Evolutionary conservation across 805 yeast genomes (phyloP).

Genomic region (Kluyveromyces dobzhanskii): DNA sequence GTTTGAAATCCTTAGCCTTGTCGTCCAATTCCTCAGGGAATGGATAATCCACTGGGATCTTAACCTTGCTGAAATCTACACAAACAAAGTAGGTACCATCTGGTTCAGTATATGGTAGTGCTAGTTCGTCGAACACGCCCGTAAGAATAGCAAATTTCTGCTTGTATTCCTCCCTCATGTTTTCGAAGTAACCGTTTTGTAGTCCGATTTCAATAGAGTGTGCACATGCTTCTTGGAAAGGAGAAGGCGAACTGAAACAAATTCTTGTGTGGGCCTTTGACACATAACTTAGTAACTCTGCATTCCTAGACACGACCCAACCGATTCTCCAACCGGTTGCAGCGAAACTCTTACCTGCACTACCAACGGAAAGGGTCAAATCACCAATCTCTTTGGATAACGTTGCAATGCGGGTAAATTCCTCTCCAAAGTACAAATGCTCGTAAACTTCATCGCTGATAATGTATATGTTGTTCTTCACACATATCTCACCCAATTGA

Average conservation of each 20-base stretch:
- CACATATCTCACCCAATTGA: constrained; percentile 73
- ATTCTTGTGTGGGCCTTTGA: constrained; percentile 90
- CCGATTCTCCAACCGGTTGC: constrained; percentile 99
- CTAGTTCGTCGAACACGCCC: constrained; percentile 73
- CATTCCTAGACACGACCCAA: constrained; percentile 76
- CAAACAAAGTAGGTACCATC: constrained; percentile 91
- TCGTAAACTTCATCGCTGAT: constrained; percentile 95
- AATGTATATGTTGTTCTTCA: constrained; percentile 72
- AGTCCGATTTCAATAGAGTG: constrained; percentile 60
- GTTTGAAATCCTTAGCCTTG: constrained; percentile 77
- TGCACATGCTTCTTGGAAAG: constrained; percentile 88
- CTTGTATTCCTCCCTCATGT: constrained; percentile 58
- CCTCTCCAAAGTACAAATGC: constrained; percentile 61
- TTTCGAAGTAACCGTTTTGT: constrained; percentile 55
- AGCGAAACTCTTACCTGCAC: constrained; percentile 97
- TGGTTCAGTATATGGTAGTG: constrained; percentile 81
- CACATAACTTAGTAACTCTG: constrained; percentile 73
- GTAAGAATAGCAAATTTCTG: constrained; percentile 69
- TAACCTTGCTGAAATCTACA: constrained; percentile 77
- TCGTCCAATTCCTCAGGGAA: constrained; percentile 61
- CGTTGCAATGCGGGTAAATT: constrained; percentile 77
- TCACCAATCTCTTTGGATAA: constrained; percentile 70
- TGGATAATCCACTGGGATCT: constrained; percentile 63
- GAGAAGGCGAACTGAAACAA: constrained; percentile 85
- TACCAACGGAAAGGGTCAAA: constrained; percentile 83